A percentile compares a stretch with the other conserved stretches of the same genome.
Evolutionary conservation across 768 basidiomycete genomes (phyloP).

Genomic region (Trametes cingulata): DNA sequence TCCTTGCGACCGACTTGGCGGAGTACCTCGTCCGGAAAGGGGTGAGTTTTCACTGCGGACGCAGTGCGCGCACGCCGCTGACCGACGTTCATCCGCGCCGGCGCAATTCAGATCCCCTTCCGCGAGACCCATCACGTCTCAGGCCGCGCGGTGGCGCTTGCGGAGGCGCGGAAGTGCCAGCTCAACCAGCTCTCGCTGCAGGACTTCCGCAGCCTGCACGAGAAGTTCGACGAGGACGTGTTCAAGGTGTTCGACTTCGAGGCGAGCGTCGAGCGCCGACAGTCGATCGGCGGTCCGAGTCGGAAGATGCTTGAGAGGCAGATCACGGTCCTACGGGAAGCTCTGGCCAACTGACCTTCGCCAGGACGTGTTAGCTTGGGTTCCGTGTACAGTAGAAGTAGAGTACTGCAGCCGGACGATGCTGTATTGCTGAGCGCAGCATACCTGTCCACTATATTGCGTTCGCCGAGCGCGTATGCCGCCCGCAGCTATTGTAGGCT

Average conservation of each 20-base stretch:
- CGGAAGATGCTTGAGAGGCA: conserved; percentile 83
- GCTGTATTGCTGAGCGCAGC: too few species aligned
- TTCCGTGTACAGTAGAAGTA: not conserved
- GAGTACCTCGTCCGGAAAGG: conserved; percentile 99
- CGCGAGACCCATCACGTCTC: conserved; percentile 98
- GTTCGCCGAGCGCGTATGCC: not conserved
- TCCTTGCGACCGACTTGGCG: conserved; percentile 97
- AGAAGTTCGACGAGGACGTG: conserved; percentile 82
- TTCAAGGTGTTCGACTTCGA: conserved; percentile 91
- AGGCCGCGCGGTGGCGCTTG: conserved; percentile 92
- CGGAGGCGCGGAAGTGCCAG: conserved; percentile 79
- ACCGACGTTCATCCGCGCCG: conserved; percentile 7
- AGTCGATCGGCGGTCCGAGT: conserved; percentile 92
- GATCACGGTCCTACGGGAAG: conserved; percentile 70
- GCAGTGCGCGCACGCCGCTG: not conserved
- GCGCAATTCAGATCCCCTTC: conserved; percentile 78
- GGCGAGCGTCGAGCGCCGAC: conserved; percentile 87
- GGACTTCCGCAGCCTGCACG: conserved; percentile 76
- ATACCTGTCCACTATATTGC: not conserved
- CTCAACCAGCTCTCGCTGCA: conserved; percentile 77
- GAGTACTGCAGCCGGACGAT: not conserved
- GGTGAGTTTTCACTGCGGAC: conserved; percentile 51
- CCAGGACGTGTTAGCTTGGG: not conserved
- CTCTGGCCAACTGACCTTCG: conserved; percentile 39
- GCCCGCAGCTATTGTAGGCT: conserved; percentile 6